These are phyloP conservation scores for Pythium dissotocum DNA, from an alignment of 352 stramenopile species.

Conservation along the genomic window DNA sequence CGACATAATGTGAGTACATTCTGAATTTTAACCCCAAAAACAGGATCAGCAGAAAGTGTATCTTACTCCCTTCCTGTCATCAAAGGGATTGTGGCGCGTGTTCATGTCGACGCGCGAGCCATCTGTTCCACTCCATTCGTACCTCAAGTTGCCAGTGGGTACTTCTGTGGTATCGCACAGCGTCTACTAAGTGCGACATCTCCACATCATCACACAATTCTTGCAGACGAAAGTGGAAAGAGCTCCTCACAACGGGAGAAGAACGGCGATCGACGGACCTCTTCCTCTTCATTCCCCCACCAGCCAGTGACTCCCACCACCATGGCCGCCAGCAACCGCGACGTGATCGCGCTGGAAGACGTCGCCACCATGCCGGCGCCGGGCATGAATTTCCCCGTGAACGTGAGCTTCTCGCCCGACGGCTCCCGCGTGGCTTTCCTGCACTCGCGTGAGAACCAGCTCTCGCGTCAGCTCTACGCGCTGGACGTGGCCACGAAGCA, in stretches of 20 bases:
- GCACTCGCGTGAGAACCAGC: constrained; percentile 74
- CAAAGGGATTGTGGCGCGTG: constrained; percentile 8
- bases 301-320: not conserved
- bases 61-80: not conserved
- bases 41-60: not conserved
- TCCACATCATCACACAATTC: constrained; percentile 8
- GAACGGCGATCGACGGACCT: not conserved
- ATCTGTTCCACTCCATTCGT: constrained; percentile 10
- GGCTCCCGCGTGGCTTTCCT: constrained; percentile 84
- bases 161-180: constrained; percentile 3
- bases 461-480: constrained; percentile 85
- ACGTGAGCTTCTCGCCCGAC: constrained; percentile 86
- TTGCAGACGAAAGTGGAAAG: constrained; percentile 7
- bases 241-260: constrained; percentile 6
- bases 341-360: constrained; percentile 82
- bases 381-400: constrained; percentile 75
- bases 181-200: constrained; percentile 16
- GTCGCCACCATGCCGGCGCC: constrained; percentile 87
- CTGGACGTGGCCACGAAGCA: constrained; percentile 62
- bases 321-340: constrained; percentile 18
- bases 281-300: not conserved
- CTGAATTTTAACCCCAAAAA: too few relatives aligned
- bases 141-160: constrained; percentile 20
- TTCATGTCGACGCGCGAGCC: constrained; percentile 4
- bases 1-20: not conserved